Evolutionary conservation across 345 rosid genomes (phyloP), one percentile per base, ranked within the genome.

Genomic region (Angophora floribunda): DNA sequence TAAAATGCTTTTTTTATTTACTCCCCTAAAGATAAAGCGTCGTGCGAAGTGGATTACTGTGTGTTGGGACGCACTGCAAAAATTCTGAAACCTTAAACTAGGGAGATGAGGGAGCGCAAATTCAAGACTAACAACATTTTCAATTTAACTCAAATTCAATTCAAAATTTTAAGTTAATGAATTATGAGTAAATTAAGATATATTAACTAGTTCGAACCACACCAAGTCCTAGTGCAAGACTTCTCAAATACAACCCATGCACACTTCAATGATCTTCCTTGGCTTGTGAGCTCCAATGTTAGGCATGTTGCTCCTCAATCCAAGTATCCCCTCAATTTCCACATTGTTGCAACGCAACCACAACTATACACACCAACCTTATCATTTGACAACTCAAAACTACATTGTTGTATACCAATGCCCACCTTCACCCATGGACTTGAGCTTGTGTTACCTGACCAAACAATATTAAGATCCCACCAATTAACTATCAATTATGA

Each of bases 131-230:
- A 36, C 80, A 70, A 9, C 17, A 36, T 36, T 0, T 70, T 36
- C 4, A 36, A 36, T 32, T 70, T 17, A 70, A 9, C 3, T 0
- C 11, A 70, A 0, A 0, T 70, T 70, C 26, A 70, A 0, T 32
- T 70, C 6, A 70, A 70, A 70, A 32, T 4, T 70, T 70, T 8
- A 70, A 70, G 3, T 0, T 3, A 9, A 16, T 36, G 2, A 1
- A 2, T 70, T 70, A 32, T 2, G 6, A 36, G 1, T 17, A 6
- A 15, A 4, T 8, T 15, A 32, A 67, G 22, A 67, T 67, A 16
- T 7, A 67, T 67, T 67, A 32, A 2, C 1, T 67, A 1, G 9
- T 67, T 32, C 22, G 32, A 3, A 7, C 45, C 4, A 67, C 2
- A 2, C 2, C 19, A 67, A 67, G 16, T 30, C 44, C 2, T 1